Base-by-base conservation (phyloP, 805 yeast species). In the Wickerhamomyces chambardii region DNA sequence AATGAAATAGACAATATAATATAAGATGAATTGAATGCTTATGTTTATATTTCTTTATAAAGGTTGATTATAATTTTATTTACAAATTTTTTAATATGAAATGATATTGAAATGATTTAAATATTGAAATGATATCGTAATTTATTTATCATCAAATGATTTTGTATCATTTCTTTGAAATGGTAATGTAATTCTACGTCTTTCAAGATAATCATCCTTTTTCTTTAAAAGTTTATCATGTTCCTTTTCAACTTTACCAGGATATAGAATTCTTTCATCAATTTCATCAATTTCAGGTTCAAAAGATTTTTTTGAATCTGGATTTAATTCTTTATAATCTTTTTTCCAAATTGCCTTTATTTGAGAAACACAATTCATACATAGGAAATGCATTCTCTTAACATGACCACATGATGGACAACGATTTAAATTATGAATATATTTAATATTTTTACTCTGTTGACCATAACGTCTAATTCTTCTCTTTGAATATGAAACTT, bases 401-500 rank as follows among this genome's bases (percentile, higher is more conserved):
- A 75, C 81, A 42, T 84, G 81, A 30, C 98, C 98, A 63, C 98
- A 90, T 0, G 95, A 81, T 3, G 97, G 97, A 56, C 98, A 90
- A 56, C 95, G 74, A 42, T 82, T 85, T 50, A 92, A 65, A 53
- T 84, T 80, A 37, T 78, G 73, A 44, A 84, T 68, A 34, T 79
- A 78, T 55, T 84, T 76, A 45, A 84, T 64, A 47, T 87, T 92
- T 56, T 86, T 90, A 38, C 75, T 70, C 10, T 84, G 94, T 4
- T 90, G 85, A 7, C 86, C 87, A 45, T 84, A 74, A 46, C 82
- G 75, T 62, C 89, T 77, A 55, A 75, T 80, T 59, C 97, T 78
- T 51, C 84, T 83, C 58, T 85, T 84, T 63, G 75, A 75, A 56
- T 86, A 85, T 7, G 97, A 86, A 2, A 77, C 77, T 59, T 87